Base-by-base conservation (phyloP, 2,329 filamentous ascomycete species). In the Diaporthe sp. region DNA sequence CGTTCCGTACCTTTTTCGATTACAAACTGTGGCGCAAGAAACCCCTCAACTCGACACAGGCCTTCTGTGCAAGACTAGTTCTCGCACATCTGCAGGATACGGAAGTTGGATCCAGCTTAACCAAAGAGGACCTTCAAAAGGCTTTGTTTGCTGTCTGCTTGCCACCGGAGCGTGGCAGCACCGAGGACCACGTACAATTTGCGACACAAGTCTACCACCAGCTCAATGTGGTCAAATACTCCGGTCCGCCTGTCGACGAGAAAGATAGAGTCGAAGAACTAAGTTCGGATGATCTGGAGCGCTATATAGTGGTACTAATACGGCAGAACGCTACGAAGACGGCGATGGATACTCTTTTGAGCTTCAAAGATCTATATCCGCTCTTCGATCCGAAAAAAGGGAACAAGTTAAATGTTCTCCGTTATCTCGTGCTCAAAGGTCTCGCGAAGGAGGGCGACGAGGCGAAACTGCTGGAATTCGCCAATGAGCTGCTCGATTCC, bases 11-110 rank as follows among this genome's bases (percentile, higher is more conserved):
- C 13, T 92, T 96, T 78, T 92, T 96, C 79, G 81, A 85, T 25
- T 87, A 87, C 81, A 89, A 93, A 83, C 77, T 86, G 75, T 79
- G 85, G 79, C 84, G 86, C 77, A 80, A 86, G 78, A 80, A 88
- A 77, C 79, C 87, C 70, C 80, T 95, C 81, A 91, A 94, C 83
- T 87, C 91, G 79, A 88, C 92, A 57, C 93, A 97, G 79, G 93
- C 94, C 0, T 83, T 88, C n/a, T 86, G 92, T 78, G 87, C 90
- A 28, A 81, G 88, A 42, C 84, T 87, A 25, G 84, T 89, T 74
- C 86, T 88, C 74, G 82, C 82, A 15, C 83, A 88, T 53, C 91
- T 95, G 58, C 89, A 94, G 75, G 90, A 95, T 81, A 85, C 95
- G n/a, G 77, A 81, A 8, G 79, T 82, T 72, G 83, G 84, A 44